phyloP scores from a whole-genome alignment of 257 asterid genomes.

The Fraxinus anomala region DNA sequence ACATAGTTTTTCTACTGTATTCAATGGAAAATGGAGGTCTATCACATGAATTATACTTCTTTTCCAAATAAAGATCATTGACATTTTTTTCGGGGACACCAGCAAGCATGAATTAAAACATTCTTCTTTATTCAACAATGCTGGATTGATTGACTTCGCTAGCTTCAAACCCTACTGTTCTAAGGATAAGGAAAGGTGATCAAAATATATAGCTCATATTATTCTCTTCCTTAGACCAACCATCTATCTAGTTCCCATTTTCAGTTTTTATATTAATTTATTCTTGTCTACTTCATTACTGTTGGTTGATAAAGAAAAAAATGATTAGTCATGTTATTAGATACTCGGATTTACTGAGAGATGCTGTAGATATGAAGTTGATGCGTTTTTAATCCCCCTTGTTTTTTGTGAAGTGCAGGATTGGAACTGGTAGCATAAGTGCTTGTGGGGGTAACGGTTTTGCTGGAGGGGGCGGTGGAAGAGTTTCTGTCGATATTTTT shows the following conservation, averaged over 20 bases:
- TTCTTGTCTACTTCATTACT: not conserved
- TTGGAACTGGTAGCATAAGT: slow-evolving; percentile 78
- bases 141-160: not conserved
- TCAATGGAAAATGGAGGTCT: slow-evolving; percentile 5
- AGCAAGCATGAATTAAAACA: not conserved
- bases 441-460: slow-evolving; percentile 96
- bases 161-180: not conserved
- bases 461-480: slow-evolving; percentile 99
- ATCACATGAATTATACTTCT: slow-evolving; percentile 5
- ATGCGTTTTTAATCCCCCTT: slow-evolving; percentile 28
- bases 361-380: slow-evolving; percentile 7
- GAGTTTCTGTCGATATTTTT: slow-evolving; percentile 86
- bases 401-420: slow-evolving; percentile 67
- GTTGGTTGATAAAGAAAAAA: slow-evolving; percentile 7
- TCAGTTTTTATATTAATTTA: slow-evolving; percentile 11
- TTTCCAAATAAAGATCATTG: not conserved
- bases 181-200: not conserved
- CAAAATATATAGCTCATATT: not conserved
- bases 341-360: slow-evolving; percentile 12
- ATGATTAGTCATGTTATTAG: not conserved
- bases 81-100: not conserved
- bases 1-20: slow-evolving; percentile 1
- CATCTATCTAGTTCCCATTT: not conserved
- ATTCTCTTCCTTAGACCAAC: not conserved
- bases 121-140: slow-evolving; percentile 14